These are phyloP conservation scores for Lasiosphaeria hispida DNA, from an alignment of 495 filamentous ascomycete genomes.

Conservation along the genomic window DNA sequence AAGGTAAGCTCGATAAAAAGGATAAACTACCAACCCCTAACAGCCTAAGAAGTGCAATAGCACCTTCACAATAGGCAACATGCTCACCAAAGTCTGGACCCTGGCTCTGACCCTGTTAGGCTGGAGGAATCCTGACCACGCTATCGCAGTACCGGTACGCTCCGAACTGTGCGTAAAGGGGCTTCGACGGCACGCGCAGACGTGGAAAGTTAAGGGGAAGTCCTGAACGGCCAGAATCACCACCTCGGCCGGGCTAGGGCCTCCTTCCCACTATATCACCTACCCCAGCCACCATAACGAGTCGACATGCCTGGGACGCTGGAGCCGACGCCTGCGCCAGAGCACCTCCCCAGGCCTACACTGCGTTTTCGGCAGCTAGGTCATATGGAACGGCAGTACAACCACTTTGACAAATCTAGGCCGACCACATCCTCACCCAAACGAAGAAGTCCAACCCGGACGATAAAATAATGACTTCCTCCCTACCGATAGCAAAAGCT, in stretches of 20 bases:
- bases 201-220: background rate
- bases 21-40: too few species aligned
- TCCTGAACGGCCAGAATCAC: background rate
- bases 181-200: background rate
- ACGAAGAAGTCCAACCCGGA: background rate
- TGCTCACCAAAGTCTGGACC: too few species aligned
- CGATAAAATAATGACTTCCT: background rate
- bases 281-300: too few species aligned
- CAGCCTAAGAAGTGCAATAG: too few species aligned
- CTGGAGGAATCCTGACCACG: too few species aligned
- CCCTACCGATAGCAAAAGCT: background rate
- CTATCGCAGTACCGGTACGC: too few species aligned
- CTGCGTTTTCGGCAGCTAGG: slow-evolving; percentile 1
- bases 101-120: too few species aligned
- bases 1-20: too few species aligned
- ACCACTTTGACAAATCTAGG: background rate
- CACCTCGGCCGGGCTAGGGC: too few species aligned
- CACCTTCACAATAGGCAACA: too few species aligned
- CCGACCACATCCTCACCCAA: background rate
- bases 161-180: slow-evolving; percentile 1
- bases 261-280: too few species aligned
- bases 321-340: background rate
- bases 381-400: background rate
- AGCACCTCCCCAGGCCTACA: background rate
- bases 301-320: too few species aligned